Evolutionary conservation across 805 yeast species (phyloP).

Genomic region (Yarrowia bubula): DNA sequence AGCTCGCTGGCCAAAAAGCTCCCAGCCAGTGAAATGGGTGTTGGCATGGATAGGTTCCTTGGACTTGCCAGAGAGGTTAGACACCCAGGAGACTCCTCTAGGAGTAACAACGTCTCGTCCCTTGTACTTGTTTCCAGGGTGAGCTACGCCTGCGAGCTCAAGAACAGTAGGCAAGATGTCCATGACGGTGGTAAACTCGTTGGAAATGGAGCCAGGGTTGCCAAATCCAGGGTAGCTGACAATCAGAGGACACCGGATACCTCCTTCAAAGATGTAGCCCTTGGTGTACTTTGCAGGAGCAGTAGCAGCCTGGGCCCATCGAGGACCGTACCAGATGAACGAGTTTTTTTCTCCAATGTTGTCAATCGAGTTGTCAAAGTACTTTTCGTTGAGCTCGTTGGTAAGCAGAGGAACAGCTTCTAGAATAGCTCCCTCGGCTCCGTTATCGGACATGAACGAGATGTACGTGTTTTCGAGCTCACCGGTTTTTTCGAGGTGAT

Average conservation of each 20-base stretch:
- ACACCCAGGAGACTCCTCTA: conserved; percentile 48
- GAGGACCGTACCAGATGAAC: conserved; percentile 53
- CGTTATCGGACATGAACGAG: conserved; percentile 60
- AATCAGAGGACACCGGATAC: conserved; percentile 56
- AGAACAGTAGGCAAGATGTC: conserved; percentile 57
- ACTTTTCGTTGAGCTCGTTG: conserved; percentile 36
- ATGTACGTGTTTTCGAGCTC: conserved; percentile 56
- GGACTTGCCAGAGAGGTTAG: conserved; percentile 39
- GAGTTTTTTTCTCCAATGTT: conserved; percentile 51
- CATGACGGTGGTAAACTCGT: conserved; percentile 55
- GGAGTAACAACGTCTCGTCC: conserved; percentile 47
- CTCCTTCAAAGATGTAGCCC: conserved; percentile 60
- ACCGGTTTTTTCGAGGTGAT: conserved; percentile 43
- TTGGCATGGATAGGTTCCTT: conserved; percentile 43
- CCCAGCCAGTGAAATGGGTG: conserved; percentile 47
- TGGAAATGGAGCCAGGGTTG: conserved; percentile 34
- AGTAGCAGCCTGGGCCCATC: conserved; percentile 65
- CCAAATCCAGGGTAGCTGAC: conserved; percentile 45
- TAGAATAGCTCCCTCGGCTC: conserved; percentile 60
- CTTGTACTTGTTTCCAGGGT: conserved; percentile 36
- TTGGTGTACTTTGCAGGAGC: conserved; percentile 56
- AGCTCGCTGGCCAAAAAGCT: conserved; percentile 56
- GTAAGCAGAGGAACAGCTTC: conserved; percentile 53
- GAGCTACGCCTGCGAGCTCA: conserved; percentile 47
- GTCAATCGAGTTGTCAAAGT: conserved; percentile 46